Evolutionary conservation across 2,329 filamentous ascomycete genomes (phyloP).

Genomic region (Colletotrichum tropicale): DNA sequence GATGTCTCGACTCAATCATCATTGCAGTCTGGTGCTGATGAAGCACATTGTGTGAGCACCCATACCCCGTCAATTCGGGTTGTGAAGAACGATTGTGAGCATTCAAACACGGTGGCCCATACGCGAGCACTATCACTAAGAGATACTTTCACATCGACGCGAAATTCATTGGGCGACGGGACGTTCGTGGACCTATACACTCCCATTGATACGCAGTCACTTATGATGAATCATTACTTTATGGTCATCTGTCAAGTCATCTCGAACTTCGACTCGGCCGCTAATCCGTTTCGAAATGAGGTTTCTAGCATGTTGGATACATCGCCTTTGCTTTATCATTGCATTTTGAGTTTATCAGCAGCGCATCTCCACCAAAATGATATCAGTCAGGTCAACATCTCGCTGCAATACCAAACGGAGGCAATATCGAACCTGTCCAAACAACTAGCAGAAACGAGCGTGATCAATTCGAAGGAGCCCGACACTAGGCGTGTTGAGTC

Average conservation of each 20-base stretch:
- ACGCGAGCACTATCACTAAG: no score
- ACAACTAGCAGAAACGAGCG: not conserved
- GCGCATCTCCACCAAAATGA: not conserved
- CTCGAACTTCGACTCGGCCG: not conserved
- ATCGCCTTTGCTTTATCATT: not conserved
- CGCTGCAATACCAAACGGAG: not conserved
- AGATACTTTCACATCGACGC: no score
- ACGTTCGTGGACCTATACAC: no score
- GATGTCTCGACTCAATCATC: no score
- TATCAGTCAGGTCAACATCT: not conserved
- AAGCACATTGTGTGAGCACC: no score
- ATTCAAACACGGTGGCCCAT: no score
- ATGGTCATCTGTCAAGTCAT: not conserved
- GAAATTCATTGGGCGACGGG: no score
- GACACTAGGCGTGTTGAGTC: not conserved
- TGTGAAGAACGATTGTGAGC: no score
- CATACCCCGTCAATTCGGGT: no score
- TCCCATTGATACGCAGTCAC: no score
- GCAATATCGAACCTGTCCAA: not conserved
- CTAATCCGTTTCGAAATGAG: not conserved
- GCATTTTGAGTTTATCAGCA: not conserved
- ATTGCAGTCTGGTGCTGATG: no score
- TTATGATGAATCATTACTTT: not conserved
- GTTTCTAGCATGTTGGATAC: not conserved
- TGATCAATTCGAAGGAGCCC: not conserved